Evolutionary conservation across 805 yeast species (phyloP), one percentile per base, ranked within the genome.

Genomic region (Kuraishia cidri): DNA sequence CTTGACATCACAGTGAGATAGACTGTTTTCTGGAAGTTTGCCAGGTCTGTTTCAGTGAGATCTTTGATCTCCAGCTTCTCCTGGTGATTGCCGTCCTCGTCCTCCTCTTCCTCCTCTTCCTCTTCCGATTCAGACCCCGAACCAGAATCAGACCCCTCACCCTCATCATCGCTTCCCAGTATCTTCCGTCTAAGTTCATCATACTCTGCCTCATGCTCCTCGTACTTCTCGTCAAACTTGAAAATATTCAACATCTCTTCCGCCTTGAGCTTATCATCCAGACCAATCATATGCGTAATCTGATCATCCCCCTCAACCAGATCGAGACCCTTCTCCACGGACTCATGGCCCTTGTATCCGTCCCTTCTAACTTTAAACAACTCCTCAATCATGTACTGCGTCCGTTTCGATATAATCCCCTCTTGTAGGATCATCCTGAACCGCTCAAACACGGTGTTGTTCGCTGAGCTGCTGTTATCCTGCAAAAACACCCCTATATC

Each of bases 1-100:
- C 95, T 77, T 15, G 96, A 85, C 79, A 84, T 86, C 7, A 92
- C 61, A 0, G 90, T 79, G 19, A 88, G 58, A 45, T 90, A 90
- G 2, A 90, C 80, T 2, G 70, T 70, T 44, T 85, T 85, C 43
- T 85, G 85, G 43, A 75, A 75, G 32, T 76, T 74, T 2, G 75
- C 61, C 20, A 77, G 54, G 17, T 73, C 73, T 1, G 77, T 57
- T 30, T 79, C 79, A 0, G 95, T 82, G 64, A 80, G 55, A 52
- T 88, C 96, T 26, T 64, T 61, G 26, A 79, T 65, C 31, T 56
- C 54, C 20, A 45, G 42, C 36, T 39, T 44, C 21, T 35, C 46
- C 29, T 37, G 44, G 4, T 44, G 44, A 1, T 35, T 37, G 4
- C 37, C 44, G 15, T 45, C 45, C 6, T 41, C 45, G 8, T 38